Base-by-base conservation (phyloP, 345 rosid genomes). In the Melaleuca alternifolia region DNA sequence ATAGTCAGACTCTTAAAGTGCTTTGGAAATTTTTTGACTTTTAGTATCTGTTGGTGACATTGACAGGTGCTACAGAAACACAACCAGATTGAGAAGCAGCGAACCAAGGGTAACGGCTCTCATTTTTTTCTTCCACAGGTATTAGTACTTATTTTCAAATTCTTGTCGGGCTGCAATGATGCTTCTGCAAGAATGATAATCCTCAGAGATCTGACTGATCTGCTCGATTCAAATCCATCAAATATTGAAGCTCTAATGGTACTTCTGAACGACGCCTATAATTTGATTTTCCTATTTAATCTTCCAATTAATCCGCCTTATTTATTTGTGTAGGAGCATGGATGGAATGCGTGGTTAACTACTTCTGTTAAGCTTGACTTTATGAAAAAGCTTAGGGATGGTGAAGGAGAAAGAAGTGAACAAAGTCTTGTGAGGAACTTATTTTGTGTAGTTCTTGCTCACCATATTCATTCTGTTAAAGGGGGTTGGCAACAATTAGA, bases 401-500 rank as follows among this genome's bases (percentile, higher is more conserved):
- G 59, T 88, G 94, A 91, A 84, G 77, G 65, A 87, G 92, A 90
- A 91, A 82, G 86, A 77, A 92, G 88, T 86, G 99, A 97, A 90
- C 95, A 91, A 88, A 89, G 88, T 84, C 89, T 93, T 89, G 93
- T 93, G 88, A 94, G 94, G 92, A 93, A 92, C 87, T 86, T 97
- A 85, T 97, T 91, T 86, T 95, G 94, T 88, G 90, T 93, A 88
- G 96, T 96, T 89, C 98, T 97, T 88, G 92, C 97, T 90, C 96
- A 97, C 92, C 93, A 93, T 90, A 90, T 96, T 71, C 90, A 89
- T 87, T 94, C 93, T 48, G 93, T 97, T 83, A 97, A 96, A 93
- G 98, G 99, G 86, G 99, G 99, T 88, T 97, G 99, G 99, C 99
- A 95, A 88, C 96, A 92, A 82, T 89, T 97, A 86, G 99, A 97